Percentiles rank a stretch among this genome's conserved stretches.
Conservation (phyloP, 768 basidiomycete genomes). For the Dioszegia crocea region DNA sequence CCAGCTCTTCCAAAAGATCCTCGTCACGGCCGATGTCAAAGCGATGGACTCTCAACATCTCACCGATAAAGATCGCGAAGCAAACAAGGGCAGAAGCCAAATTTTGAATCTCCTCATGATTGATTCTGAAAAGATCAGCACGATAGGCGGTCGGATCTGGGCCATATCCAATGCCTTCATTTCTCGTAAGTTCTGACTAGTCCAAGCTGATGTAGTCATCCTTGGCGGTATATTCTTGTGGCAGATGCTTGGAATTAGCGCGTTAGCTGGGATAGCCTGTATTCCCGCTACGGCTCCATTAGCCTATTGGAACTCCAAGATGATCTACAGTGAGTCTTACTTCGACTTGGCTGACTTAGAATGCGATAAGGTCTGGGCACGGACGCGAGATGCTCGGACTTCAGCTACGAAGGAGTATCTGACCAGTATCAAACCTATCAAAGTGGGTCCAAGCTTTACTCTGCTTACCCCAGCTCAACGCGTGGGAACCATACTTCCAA, state of each 20-base stretch:
- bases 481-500: conserved; percentile 35
- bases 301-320: conserved; percentile 17
- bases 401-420: conserved; percentile 41
- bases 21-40: conserved; percentile 35
- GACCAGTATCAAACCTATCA: conserved; percentile 43
- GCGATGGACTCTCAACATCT: conserved; percentile 34
- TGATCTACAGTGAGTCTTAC: conserved; percentile 25
- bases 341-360: conserved; percentile 16
- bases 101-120: conserved; percentile 42
- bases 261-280: conserved; percentile 38
- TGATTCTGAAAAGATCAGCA: conserved; percentile 31
- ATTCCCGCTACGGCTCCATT: conserved; percentile 32
- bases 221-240: conserved; percentile 32
- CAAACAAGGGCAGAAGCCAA: conserved; percentile 22
- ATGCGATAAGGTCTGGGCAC: conserved; percentile 37
- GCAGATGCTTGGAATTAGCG: conserved; percentile 37
- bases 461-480: conserved; percentile 29
- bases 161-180: conserved; percentile 21
- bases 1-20: conserved; percentile 42
- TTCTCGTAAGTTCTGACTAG: not conserved
- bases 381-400: conserved; percentile 31
- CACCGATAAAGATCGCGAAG: conserved; percentile 15
- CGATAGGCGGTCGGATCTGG: conserved; percentile 29
- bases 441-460: conserved; percentile 18
- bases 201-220: conserved; percentile 22